phyloP scores from a whole-genome alignment of 2,329 filamentous ascomycete genomes.

The Truncatella angustata region DNA sequence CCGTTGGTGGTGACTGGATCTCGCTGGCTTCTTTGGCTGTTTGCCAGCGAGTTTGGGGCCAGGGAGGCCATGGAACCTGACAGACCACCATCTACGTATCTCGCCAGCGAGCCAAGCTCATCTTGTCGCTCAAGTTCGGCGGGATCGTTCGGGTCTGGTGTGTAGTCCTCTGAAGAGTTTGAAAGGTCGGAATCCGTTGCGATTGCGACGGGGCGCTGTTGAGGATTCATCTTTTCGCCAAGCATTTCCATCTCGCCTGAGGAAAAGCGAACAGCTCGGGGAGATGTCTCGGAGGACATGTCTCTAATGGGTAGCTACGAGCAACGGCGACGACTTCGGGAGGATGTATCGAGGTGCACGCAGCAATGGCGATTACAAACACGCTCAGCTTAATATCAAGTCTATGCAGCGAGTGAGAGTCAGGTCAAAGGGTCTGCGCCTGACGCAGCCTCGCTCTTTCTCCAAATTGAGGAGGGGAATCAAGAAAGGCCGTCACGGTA shows the following conservation, averaged over 20 bases:
- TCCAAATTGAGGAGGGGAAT: background rate
- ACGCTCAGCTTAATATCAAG: no score
- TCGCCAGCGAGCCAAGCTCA: constrained; percentile 41
- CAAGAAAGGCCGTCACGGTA: background rate
- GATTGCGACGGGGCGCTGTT: constrained; percentile 34
- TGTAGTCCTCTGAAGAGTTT: constrained; percentile 43
- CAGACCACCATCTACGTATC: constrained; percentile 42
- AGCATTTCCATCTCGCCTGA: constrained; percentile 44
- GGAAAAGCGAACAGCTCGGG: constrained; percentile 57
- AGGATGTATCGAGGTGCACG: no score
- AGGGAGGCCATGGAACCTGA: constrained; percentile 43
- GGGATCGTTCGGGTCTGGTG: constrained; percentile 43
- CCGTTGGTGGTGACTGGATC: constrained; percentile 25
- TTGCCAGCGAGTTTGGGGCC: constrained; percentile 37
- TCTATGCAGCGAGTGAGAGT: background rate
- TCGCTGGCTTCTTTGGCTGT: constrained; percentile 42
- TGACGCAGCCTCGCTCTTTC: background rate
- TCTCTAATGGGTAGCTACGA: no score
- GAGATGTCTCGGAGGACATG: constrained; percentile 43
- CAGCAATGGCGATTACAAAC: no score
- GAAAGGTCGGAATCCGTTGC: constrained; percentile 48
- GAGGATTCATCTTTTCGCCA: constrained; percentile 41
- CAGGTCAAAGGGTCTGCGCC: no score
- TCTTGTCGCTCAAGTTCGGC: constrained; percentile 49
- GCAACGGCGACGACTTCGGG: no score